These are phyloP conservation scores for Nymphaea colorata DNA, from an alignment of 164 flowering plant species.

Conservation along the genomic window DNA sequence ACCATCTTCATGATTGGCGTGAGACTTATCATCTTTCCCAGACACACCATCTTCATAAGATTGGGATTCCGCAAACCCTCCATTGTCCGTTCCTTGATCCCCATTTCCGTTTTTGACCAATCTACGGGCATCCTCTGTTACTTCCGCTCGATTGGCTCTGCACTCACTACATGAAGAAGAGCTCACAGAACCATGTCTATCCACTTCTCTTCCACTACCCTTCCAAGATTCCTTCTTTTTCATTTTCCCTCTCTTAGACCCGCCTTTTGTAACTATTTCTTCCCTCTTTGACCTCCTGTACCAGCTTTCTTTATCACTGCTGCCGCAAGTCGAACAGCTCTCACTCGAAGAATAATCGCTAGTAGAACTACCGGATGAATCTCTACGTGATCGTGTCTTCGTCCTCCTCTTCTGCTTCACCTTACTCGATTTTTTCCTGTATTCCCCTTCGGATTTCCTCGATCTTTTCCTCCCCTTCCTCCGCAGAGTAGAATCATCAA, in stretches of 20 bases:
- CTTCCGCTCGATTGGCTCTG: slow-evolving; percentile 3
- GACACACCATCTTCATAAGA: slow-evolving; percentile 1
- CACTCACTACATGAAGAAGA: slow-evolving; percentile 23
- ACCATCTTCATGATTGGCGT: slow-evolving; percentile 23
- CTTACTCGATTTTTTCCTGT: slow-evolving; percentile 27
- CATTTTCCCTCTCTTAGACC: slow-evolving; percentile 21
- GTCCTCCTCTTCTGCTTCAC: slow-evolving; percentile 12
- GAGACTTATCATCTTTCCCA: slow-evolving; percentile 16
- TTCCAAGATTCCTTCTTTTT: slow-evolving; percentile 10
- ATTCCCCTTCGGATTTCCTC: slow-evolving; percentile 2
- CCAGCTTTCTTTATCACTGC: slow-evolving; percentile 5
- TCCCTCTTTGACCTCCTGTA: slow-evolving; percentile 11
- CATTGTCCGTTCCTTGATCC: neutral
- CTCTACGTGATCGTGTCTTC: slow-evolving; percentile 21
- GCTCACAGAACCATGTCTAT: slow-evolving; percentile 32
- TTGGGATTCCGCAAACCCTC: neutral
- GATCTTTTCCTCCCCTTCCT: slow-evolving; percentile 14
- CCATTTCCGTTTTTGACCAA: neutral
- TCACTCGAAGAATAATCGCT: slow-evolving; percentile 27
- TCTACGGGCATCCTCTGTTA: neutral
- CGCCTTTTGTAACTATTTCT: slow-evolving; percentile 20
- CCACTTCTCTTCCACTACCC: slow-evolving; percentile 10
- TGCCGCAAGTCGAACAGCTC: slow-evolving; percentile 37
- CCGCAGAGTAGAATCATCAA: neutral
- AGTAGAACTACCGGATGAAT: slow-evolving; percentile 25